These are phyloP conservation scores for Kokia cookei DNA, from an alignment of 441 rosid species.

Conservation along the genomic window DNA sequence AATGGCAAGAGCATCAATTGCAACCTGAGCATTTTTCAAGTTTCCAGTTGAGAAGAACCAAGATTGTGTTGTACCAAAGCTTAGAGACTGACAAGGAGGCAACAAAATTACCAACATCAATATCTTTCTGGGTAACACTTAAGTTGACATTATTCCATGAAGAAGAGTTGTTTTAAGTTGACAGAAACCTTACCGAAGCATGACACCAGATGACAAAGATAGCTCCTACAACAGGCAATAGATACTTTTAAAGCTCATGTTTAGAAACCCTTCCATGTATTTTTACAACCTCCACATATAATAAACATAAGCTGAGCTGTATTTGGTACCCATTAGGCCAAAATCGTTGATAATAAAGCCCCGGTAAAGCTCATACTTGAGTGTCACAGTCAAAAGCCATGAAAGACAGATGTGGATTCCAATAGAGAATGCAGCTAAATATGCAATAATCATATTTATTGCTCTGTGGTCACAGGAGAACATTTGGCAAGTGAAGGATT, in stretches of 20 bases:
- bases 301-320: slow-evolving; percentile 56
- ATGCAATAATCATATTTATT: slow-evolving; percentile 68
- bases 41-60: slow-evolving; percentile 33
- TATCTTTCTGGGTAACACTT: background rate
- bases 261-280: slow-evolving; percentile 78
- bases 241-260: slow-evolving; percentile 36
- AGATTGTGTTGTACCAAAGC: slow-evolving; percentile 46
- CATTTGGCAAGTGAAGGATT: slow-evolving; percentile 70
- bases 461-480: slow-evolving; percentile 81
- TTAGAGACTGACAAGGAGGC: slow-evolving; percentile 51
- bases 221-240: slow-evolving; percentile 44
- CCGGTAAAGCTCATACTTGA: slow-evolving; percentile 53
- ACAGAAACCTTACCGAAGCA: slow-evolving; percentile 26
- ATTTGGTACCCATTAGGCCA: slow-evolving; percentile 76
- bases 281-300: slow-evolving; percentile 55
- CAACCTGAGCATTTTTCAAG: slow-evolving; percentile 39
- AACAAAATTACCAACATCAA: background rate
- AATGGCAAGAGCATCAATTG: slow-evolving; percentile 48
- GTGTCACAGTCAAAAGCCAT: slow-evolving; percentile 55
- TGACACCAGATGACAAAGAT: slow-evolving; percentile 55
- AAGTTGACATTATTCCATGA: background rate
- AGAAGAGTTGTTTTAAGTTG: background rate
- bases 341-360: slow-evolving; percentile 47
- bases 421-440: slow-evolving; percentile 45
- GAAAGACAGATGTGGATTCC: slow-evolving; percentile 48